Evolutionary conservation across 306 rosid species (phyloP).

Genomic region (Notholithocarpus densiflorus): DNA sequence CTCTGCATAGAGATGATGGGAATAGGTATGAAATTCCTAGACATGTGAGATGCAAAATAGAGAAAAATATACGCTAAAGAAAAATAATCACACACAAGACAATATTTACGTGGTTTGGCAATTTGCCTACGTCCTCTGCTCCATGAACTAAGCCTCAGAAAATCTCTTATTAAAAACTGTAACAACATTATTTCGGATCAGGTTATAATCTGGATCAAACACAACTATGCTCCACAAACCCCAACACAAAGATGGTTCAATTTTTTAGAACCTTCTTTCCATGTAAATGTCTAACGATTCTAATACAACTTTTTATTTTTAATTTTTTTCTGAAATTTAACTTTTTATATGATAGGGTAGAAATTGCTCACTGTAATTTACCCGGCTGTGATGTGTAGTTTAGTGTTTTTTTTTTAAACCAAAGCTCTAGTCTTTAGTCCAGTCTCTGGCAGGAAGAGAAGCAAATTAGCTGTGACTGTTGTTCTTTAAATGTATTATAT

Average conservation of each 20-base stretch:
- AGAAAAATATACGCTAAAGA: too few species aligned
- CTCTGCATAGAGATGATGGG: background rate
- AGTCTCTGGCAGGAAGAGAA: background rate
- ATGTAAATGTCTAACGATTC: background rate
- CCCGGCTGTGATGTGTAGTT: background rate
- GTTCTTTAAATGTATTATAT: background rate
- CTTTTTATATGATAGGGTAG: background rate
- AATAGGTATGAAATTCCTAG: too few species aligned
- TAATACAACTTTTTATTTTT: background rate
- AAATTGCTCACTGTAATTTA: background rate
- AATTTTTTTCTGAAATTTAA: too few species aligned
- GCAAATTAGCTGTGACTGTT: background rate
- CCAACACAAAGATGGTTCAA: background rate
- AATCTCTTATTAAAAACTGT: too few species aligned
- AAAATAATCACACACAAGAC: too few species aligned
- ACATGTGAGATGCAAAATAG: too few species aligned
- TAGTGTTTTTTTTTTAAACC: background rate
- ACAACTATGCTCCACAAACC: too few species aligned
- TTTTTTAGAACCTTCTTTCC: background rate
- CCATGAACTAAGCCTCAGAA: too few species aligned
- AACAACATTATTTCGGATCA: too few species aligned
- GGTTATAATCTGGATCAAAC: too few species aligned
- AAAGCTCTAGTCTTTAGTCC: background rate
- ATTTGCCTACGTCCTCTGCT: too few species aligned
- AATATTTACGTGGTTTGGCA: too few species aligned